Percentiles rank a stretch among this genome's conserved stretches.
Conservation (phyloP, 441 rosid species). For the Mallotus repandus region DNA sequence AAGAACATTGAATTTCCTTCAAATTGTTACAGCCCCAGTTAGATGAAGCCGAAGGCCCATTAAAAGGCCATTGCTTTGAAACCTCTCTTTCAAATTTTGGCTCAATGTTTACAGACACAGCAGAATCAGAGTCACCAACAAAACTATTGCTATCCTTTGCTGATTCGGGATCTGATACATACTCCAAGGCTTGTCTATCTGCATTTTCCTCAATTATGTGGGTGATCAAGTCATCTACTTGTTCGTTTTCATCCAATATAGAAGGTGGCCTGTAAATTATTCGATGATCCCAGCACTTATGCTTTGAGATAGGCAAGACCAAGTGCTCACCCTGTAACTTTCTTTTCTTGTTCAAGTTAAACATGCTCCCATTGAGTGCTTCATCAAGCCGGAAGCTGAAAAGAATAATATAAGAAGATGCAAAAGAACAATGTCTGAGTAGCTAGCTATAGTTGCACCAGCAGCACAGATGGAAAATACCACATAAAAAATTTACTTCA, state of each 20-base stretch:
- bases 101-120: conserved; percentile 25
- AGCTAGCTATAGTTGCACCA: not conserved
- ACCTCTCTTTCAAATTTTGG: conserved; percentile 21
- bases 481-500: not conserved
- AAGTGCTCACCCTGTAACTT: conserved; percentile 57
- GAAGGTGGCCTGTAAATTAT: conserved; percentile 18
- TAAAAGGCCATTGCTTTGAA: conserved; percentile 14
- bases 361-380: conserved; percentile 21
- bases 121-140: conserved; percentile 36
- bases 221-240: conserved; percentile 18
- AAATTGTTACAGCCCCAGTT: conserved; percentile 23
- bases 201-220: conserved; percentile 18
- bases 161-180: conserved; percentile 42
- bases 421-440: not conserved
- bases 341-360: conserved; percentile 57
- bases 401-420: not conserved
- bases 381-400: conserved; percentile 35
- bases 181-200: conserved; percentile 18
- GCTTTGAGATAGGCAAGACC: conserved; percentile 56
- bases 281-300: conserved; percentile 43
- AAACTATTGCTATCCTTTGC: conserved; percentile 46
- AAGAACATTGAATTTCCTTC: conserved; percentile 15
- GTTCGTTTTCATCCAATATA: conserved; percentile 11
- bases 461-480: not conserved
- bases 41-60: conserved; percentile 33